Base-by-base conservation (phyloP, 345 rosid species). In the Brassica juncea region DNA sequence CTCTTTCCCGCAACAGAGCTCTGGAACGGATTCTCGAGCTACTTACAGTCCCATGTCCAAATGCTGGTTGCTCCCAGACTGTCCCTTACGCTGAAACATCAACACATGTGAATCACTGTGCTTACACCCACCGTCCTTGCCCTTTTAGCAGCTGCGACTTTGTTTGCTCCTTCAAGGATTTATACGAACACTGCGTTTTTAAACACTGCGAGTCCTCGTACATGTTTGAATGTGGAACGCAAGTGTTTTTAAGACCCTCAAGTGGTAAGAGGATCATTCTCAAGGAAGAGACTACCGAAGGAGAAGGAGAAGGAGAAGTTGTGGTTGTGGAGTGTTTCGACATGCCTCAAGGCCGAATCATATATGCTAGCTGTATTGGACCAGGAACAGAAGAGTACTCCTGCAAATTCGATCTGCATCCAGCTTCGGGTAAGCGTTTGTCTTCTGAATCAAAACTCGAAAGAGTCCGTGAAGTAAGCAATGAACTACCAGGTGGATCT, bases 261-360 rank as follows among this genome's bases (percentile, higher is more conserved):
- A 7, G 1, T 23, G 58, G 35, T 42, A 3, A 68, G 58, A 47
- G 60, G 72, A 6, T 27, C 2, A n/a, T 49, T 49, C 61, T 69
- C 61, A 69, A 49, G 42, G 72, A 69, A 28, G 1, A 7, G 25
- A 68, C 37, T 14, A 25, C 60, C 14, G 21, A 12, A 1, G n/a
- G 49, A 35, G 14, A 28, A 68, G 37, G 23, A 64, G 68, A 14
- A 47, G 25, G 39, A 69, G 61, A 49, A n/a, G 2, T 69, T 49
- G 72, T 69, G 8, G 72, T 69, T 69, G 39, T 49, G 25, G 72
- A 69, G n/a, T 49, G 72, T 8, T 49, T 69, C 61, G 1, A 49
- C 8, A 69, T 12, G 8, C 14, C 59, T 3, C 34, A 6, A 3
- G 59, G 59, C 25, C 58, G 23, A 14, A 3, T 44, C 0, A 0